These are phyloP conservation scores for Prasinococcaceae sp. DNA, from an alignment of 139 green algal species.

Conservation along the genomic window DNA sequence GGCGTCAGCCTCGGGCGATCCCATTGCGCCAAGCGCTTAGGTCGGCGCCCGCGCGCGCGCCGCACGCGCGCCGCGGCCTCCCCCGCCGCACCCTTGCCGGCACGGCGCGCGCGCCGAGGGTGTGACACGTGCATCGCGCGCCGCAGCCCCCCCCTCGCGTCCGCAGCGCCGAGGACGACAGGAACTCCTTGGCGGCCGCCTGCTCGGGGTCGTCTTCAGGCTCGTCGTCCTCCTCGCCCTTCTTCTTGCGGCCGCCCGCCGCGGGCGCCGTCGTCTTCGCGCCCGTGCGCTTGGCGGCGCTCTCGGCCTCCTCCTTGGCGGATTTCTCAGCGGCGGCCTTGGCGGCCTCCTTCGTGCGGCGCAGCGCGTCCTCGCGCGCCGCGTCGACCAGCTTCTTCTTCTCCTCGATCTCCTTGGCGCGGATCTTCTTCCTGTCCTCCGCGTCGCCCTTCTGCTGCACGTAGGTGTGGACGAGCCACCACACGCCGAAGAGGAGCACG, in stretches of 20 bases:
- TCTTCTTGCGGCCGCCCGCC: constrained; percentile 1
- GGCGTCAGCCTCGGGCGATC: no score
- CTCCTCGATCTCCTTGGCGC: constrained; percentile 2
- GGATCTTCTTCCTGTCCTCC: constrained; percentile 2
- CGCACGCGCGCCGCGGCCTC: no score
- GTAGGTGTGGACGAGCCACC: constrained; percentile 4
- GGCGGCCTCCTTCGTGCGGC: neutral
- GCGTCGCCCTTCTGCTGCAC: neutral
- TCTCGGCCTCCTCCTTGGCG: neutral
- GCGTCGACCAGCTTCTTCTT: constrained; percentile 1
- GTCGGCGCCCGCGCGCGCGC: no score
- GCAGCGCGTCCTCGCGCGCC: neutral
- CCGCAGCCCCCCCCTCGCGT: no score
- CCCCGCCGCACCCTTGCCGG: no score
- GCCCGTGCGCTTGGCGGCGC: neutral
- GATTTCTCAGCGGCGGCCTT: neutral
- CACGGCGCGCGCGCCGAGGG: no score
- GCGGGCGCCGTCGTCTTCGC: constrained; percentile 5
- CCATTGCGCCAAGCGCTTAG: no score
- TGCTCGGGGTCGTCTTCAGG: neutral
- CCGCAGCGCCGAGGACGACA: neutral
- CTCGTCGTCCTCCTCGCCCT: neutral
- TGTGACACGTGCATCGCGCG: no score
- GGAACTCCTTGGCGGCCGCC: neutral
- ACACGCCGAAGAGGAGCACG: neutral